Base-by-base conservation (phyloP, 1,284 basidiomycete species). In the Papiliotrema laurentii region DNA sequence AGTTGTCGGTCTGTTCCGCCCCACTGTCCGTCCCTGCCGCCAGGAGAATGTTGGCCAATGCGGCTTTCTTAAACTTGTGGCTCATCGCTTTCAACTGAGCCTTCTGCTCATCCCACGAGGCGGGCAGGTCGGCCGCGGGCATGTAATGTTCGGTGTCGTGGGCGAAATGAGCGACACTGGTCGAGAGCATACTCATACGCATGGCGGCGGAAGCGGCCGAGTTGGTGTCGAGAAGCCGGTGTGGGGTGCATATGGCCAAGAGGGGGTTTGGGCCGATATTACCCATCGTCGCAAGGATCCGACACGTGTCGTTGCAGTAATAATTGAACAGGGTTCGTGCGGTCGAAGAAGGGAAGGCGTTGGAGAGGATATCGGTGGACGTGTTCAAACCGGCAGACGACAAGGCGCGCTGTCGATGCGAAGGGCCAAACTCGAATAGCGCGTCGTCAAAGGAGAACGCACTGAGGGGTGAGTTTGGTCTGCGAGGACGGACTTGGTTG, bases 191-290 rank as follows among this genome's bases (percentile, higher is more conserved):
- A 34, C 57, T 59, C 64, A 68, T 63, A 19, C 66, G 49, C 10
- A 68, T 57, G 7, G 66, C 64, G 0, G 66, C 66, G 0, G 57
- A 60, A 1, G 62, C 60, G 1, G 66, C 54, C 21, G 56, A 57
- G 31, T 51, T 54, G 0, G 63, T 66, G 44, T 68, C 64, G 30
- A 66, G 54, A n/a, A 68, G 42, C 13, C 51, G 55, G 10, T 55
- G 21, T 2, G 64, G 64, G 7, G 59, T 63, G 39, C 60, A 64
- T 10, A 68, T 45, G 2, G 60, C 53, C 16, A 66, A 39, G 11
- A 66, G 50, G 4, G 65, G 65, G 46, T 68, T 68, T 1, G 59
- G 63, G 19, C 59, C 61, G 27, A 61, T 60, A 28, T 64, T 61
- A 7, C 63, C 63, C 63, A 67, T 67, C 5, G 65, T 62, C 40